Percentiles rank a stretch among this genome's conserved stretches.
These are phyloP conservation scores for Withania somnifera DNA, from an alignment of 305 asterid species.

Conservation along the genomic window DNA sequence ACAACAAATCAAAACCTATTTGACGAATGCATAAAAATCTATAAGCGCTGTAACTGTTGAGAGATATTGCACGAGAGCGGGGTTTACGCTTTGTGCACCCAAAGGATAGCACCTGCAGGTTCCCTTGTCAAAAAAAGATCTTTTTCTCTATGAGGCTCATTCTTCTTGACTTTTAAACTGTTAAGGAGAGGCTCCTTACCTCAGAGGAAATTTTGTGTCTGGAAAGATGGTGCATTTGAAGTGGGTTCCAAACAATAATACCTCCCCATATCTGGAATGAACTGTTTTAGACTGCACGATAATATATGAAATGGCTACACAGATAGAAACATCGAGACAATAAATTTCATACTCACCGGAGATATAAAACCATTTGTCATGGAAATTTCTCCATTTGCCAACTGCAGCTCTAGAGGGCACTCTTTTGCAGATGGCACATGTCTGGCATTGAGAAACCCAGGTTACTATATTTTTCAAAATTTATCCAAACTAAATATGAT, in stretches of 20 bases:
- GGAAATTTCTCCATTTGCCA: constrained; percentile 63
- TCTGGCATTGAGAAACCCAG: constrained; percentile 21
- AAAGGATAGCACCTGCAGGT: too few relatives aligned
- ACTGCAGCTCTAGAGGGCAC: constrained; percentile 76
- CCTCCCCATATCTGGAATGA: constrained; percentile 92
- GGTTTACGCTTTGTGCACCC: too few relatives aligned
- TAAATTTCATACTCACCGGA: constrained; percentile 51
- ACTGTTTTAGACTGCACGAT: constrained; percentile 14
- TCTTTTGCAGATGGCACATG: constrained; percentile 83
- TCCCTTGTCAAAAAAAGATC: too few relatives aligned
- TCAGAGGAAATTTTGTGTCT: constrained; percentile 51
- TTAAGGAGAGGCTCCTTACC: constrained; percentile 35
- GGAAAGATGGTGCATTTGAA: constrained; percentile 23
- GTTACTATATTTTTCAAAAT: not conserved
- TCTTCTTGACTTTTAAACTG: not conserved
- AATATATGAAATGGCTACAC: constrained; percentile 14
- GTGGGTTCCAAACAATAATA: constrained; percentile 84
- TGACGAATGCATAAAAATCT: not conserved
- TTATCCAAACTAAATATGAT: not conserved
- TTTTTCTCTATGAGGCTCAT: not conserved
- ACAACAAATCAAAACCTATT: not conserved
- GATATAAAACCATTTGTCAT: constrained; percentile 86
- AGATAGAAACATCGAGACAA: not conserved
- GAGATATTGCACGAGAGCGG: too few relatives aligned
- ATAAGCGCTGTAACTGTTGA: not conserved